Evolutionary conservation across 495 filamentous ascomycete genomes (phyloP).

Genomic region (Trichoderma reesei): DNA sequence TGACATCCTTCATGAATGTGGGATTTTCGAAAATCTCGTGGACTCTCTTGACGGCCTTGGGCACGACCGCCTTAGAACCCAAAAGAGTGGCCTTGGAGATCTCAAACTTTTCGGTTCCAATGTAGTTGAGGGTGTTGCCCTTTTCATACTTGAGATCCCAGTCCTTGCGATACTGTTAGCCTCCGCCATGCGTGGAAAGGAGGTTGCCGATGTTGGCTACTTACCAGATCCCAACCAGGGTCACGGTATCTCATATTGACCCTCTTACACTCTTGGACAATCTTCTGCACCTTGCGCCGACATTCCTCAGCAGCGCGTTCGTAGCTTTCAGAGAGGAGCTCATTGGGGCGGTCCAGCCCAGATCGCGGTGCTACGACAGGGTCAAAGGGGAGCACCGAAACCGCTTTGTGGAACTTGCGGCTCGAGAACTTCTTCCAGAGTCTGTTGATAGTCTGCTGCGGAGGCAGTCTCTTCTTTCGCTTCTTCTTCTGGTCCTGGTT

Average conservation of each 20-base stretch:
- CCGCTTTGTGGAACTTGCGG: slow-evolving; percentile 43
- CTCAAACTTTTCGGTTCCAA: slow-evolving; percentile 36
- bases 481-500: slow-evolving; percentile 28
- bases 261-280: slow-evolving; percentile 71
- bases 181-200: background rate
- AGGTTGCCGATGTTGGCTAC: slow-evolving; percentile 16
- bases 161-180: slow-evolving; percentile 28
- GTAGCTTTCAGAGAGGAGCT: slow-evolving; percentile 49
- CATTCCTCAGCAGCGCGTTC: slow-evolving; percentile 68
- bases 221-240: slow-evolving; percentile 72
- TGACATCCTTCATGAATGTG: slow-evolving; percentile 68
- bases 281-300: slow-evolving; percentile 69
- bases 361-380: slow-evolving; percentile 35
- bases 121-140: slow-evolving; percentile 36
- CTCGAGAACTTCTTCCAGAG: slow-evolving; percentile 75
- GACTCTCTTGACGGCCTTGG: slow-evolving; percentile 59
- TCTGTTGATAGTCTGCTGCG: slow-evolving; percentile 64
- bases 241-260: slow-evolving; percentile 89
- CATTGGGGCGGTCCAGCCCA: slow-evolving; percentile 36
- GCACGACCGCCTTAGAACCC: slow-evolving; percentile 35
- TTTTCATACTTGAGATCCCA: slow-evolving; percentile 42
- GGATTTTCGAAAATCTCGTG: slow-evolving; percentile 86
- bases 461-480: slow-evolving; percentile 51
- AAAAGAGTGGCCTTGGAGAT: slow-evolving; percentile 25
- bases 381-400: slow-evolving; percentile 38